phyloP scores from a whole-genome alignment of 495 filamentous ascomycete species.

The Lasiosphaeria miniovina region DNA sequence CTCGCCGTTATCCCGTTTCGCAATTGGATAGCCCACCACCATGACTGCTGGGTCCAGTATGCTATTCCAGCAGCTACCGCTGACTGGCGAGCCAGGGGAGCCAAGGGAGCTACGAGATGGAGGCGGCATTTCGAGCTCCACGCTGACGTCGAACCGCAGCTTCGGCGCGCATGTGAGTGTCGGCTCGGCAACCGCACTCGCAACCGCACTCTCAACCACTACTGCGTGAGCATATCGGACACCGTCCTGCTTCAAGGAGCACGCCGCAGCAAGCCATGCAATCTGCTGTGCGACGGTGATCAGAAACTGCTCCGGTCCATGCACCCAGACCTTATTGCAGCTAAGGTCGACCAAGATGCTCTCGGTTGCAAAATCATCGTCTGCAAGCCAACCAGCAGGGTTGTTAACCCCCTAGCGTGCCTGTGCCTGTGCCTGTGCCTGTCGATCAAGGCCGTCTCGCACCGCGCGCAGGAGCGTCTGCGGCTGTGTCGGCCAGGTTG shows the following conservation, averaged over 20 bases:
- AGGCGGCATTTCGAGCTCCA: not conserved
- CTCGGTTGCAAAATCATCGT: not conserved
- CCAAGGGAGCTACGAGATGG: not conserved
- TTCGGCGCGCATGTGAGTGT: not conserved
- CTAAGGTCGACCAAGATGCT: not conserved
- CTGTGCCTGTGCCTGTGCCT: not conserved
- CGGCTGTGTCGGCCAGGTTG: too few relatives aligned
- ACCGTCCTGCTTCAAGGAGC: not conserved
- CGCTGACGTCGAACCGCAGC: not conserved
- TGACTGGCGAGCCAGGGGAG: too few relatives aligned
- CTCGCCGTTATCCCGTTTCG: not conserved
- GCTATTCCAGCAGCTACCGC: not conserved
- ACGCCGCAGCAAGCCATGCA: not conserved
- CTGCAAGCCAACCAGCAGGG: not conserved
- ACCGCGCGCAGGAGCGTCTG: not conserved
- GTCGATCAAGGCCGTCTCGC: not conserved
- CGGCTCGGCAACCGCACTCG: not conserved
- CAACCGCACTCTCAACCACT: not conserved
- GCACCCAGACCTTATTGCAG: not conserved
- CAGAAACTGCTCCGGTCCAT: not conserved
- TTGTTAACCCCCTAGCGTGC: not conserved
- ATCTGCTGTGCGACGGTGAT: not conserved
- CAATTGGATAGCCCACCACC: not conserved
- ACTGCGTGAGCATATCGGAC: not conserved
- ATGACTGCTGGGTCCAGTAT: not conserved